phyloP scores from a whole-genome alignment of 441 rosid species.

The Mallotus repandus region DNA sequence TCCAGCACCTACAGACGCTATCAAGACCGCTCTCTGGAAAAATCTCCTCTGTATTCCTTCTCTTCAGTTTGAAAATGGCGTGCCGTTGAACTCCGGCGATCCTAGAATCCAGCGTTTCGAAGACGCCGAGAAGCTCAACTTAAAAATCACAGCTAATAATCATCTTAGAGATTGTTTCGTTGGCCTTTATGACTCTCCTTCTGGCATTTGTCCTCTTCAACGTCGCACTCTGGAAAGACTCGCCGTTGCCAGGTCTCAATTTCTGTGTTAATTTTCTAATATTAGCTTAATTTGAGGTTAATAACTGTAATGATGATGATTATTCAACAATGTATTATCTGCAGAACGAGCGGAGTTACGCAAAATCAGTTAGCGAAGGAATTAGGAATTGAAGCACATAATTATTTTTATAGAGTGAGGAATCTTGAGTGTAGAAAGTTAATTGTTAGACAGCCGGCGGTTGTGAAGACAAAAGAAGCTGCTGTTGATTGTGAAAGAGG shows the following conservation, averaged over 20 bases:
- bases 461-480: slow-evolving; percentile 69
- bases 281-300: background rate
- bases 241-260: slow-evolving; percentile 58
- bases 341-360: slow-evolving; percentile 71
- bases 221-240: slow-evolving; percentile 73
- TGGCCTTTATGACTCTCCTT: slow-evolving; percentile 67
- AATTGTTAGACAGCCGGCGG: slow-evolving; percentile 71
- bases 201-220: slow-evolving; percentile 42
- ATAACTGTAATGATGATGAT: background rate
- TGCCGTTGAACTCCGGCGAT: slow-evolving; percentile 34
- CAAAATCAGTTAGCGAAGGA: slow-evolving; percentile 83
- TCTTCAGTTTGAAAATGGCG: slow-evolving; percentile 49
- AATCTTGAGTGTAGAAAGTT: slow-evolving; percentile 76
- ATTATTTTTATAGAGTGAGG: slow-evolving; percentile 63
- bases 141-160: slow-evolving; percentile 63
- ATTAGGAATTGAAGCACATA: slow-evolving; percentile 63
- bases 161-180: slow-evolving; percentile 71
- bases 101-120: slow-evolving; percentile 54
- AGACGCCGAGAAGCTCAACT: slow-evolving; percentile 50
- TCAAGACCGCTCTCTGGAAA: slow-evolving; percentile 56
- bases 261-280: background rate
- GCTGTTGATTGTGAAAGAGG: slow-evolving; percentile 41
- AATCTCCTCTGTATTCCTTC: slow-evolving; percentile 57
- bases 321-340: background rate
- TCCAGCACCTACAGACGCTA: slow-evolving; percentile 35